Evolutionary conservation across 129 eudicot genomes (phyloP).

Genomic region (Smallanthus sonchifolius): DNA sequence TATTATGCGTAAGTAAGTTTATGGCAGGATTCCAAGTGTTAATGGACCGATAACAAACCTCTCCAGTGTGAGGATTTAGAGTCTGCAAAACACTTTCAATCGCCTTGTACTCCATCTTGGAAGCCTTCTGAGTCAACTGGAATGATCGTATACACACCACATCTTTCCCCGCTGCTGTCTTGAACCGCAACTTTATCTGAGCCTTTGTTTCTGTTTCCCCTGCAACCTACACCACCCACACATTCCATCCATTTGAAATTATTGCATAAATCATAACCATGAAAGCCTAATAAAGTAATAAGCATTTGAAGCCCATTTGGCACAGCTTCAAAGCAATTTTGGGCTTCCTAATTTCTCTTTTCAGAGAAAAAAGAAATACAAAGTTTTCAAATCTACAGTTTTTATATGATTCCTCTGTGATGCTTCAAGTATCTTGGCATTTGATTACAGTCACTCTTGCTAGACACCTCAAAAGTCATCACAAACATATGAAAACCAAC

Average conservation of each 20-base stretch:
- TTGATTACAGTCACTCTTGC: not conserved
- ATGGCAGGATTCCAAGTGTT: not conserved
- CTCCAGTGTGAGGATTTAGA: conserved; percentile 88
- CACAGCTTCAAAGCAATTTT: not conserved
- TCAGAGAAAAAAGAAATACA: conserved; percentile 8
- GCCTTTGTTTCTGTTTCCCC: conserved; percentile 98
- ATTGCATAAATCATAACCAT: not conserved
- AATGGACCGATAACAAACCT: conserved; percentile 47
- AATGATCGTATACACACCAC: conserved; percentile 96
- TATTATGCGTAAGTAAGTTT: not conserved
- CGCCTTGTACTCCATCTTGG: conserved; percentile 93
- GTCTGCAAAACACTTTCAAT: conserved; percentile 96
- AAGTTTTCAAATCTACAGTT: not conserved
- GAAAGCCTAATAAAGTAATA: conserved; percentile 6
- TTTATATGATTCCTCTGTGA: not conserved
- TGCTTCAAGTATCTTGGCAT: not conserved
- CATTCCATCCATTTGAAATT: not conserved
- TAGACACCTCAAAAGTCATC: not conserved
- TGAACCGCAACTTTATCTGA: conserved; percentile 84
- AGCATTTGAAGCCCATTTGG: not conserved
- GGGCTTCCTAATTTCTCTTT: conserved; percentile 1
- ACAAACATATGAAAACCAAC: conserved; percentile 1
- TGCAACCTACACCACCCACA: conserved; percentile 65
- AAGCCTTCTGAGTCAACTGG: conserved; percentile 87
- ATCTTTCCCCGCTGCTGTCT: conserved; percentile 93